Evolutionary conservation across 768 basidiomycete species (phyloP).

Genomic region (Boletus sp.): DNA sequence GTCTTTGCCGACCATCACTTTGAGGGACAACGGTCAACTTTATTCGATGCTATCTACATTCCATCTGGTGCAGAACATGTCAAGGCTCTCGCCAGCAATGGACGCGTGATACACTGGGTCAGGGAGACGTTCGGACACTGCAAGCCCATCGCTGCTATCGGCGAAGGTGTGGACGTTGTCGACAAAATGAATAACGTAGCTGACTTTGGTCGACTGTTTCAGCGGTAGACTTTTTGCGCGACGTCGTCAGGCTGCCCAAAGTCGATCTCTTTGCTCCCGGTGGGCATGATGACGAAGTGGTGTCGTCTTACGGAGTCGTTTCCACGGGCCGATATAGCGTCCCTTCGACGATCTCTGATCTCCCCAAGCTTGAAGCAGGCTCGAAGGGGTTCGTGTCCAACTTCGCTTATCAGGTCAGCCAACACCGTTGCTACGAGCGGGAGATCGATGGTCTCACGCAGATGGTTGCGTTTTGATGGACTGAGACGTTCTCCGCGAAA

Average conservation of each 20-base stretch:
- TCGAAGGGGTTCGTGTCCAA: constrained; percentile 55
- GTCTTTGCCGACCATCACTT: constrained; percentile 66
- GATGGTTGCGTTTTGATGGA: constrained; percentile 46
- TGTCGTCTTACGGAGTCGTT: constrained; percentile 60
- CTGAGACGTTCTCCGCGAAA: background rate
- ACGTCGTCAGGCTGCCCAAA: constrained; percentile 45
- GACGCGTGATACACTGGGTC: constrained; percentile 77
- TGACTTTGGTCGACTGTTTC: background rate
- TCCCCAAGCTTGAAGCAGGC: constrained; percentile 41
- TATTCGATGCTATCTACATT: constrained; percentile 82
- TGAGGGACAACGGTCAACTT: constrained; percentile 76
- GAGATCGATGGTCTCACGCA: constrained; percentile 56
- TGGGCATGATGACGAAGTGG: constrained; percentile 37
- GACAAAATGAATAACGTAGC: background rate
- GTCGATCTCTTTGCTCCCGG: constrained; percentile 40
- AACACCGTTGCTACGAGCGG: constrained; percentile 63
- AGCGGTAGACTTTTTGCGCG: constrained; percentile 51
- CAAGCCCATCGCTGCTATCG: constrained; percentile 78
- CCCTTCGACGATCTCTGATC: constrained; percentile 38
- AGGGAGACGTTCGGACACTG: constrained; percentile 86
- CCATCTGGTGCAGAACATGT: constrained; percentile 65
- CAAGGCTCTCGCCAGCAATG: constrained; percentile 56
- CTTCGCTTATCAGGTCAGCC: constrained; percentile 62
- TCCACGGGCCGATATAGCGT: constrained; percentile 53
- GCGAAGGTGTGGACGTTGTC: constrained; percentile 43